Evolutionary conservation across 2,329 filamentous ascomycete genomes (phyloP), one percentile per base, ranked within the genome.

Genomic region (Alternaria atra): DNA sequence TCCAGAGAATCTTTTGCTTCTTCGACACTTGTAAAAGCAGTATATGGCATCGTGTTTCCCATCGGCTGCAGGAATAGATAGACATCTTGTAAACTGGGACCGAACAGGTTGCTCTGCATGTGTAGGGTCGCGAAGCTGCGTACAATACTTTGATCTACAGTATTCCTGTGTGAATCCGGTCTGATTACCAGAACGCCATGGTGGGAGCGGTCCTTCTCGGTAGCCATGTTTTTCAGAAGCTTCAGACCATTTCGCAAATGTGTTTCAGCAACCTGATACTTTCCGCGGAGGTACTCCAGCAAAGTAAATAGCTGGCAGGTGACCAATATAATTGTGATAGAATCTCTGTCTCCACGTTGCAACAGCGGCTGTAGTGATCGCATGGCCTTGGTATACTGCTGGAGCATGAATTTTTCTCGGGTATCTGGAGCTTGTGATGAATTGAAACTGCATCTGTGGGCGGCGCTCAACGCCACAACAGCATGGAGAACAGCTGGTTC

Each of bases 401-500:
- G 70, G 37, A 83, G 60, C 10, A 74, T 73, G 27, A 79, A 78
- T 12, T 64, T 65, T 42, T 80, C 73, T 10, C 71, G 58, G 13
- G 58, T 35, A 44, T 72, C 63, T 30, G 62, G 55, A 25, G 34
- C 37, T 34, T n/a, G 42, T 39, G 13, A 46, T n/a, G n/a, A 54
- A 30, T 64, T 58, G 6, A 60, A 52, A 20, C 54, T 56, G 10
- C 72, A 58, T 50, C 64, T 64, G 42, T 71, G 80, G 0, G 74
- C 72, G 5, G 79, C 76, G n/a, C 77, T 76, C 15, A 83, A 62
- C 10, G 81, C 79, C 6, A 82, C 63, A 10, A 80, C 66, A 3
- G 81, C 81, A 68, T 83, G 80, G n/a, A 79, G 64, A 3, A 83
- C 73, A 5, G 80, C 79, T 0, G 80, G 78, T 52, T 82, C 81